Evolutionary conservation across 805 yeast species (phyloP), one percentile per base, ranked within the genome.

Genomic region (Citeromyces nyonsensis): DNA sequence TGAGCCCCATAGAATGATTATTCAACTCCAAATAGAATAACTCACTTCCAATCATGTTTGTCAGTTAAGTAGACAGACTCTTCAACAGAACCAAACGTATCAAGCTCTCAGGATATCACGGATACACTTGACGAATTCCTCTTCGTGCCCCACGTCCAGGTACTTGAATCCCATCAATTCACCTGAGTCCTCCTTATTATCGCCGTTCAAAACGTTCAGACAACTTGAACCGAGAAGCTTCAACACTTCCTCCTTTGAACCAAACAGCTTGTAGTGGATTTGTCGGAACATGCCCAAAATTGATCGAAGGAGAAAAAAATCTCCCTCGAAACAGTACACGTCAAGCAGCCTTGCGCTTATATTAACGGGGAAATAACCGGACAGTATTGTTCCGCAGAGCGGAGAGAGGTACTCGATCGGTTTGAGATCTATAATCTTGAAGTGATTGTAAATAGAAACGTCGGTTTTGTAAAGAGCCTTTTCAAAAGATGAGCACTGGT

Each of bases 321-420:
- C 80, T 6, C 76, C 73, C 44, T 75, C 83, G 45, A 74, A 73
- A 8, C 74, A 45, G 45, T 61, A 62, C 4, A 76, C 55, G 45
- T 78, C 86, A 38, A 78, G 42, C 5, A 77, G 40, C 10, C 71
- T 60, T 15, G 61, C 52, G 6, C 66, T 47, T 1, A 63, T 48
- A 24, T 73, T 75, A 30, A 68, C 49, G 9, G 58, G 45, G 29
- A 73, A 43, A 15, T 61, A 56, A 32, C 57, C 51, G 2, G 73
- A 45, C 42, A 74, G 67, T 12, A 72, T 37, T 8, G 59, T 52
- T 13, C 66, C 43, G 3, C 73, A 39, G 33, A 71, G 41, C 3
- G 61, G 55, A 15, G 51, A 57, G 5, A 76, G 46, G 34, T 66
- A 64, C 4, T 54, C 61, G 3, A 52, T 35, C 3, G 74, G 59